These are phyloP conservation scores for Penicillium fuscoglaucum DNA, from an alignment of 2,329 filamentous ascomycete genomes.

Conservation along the genomic window DNA sequence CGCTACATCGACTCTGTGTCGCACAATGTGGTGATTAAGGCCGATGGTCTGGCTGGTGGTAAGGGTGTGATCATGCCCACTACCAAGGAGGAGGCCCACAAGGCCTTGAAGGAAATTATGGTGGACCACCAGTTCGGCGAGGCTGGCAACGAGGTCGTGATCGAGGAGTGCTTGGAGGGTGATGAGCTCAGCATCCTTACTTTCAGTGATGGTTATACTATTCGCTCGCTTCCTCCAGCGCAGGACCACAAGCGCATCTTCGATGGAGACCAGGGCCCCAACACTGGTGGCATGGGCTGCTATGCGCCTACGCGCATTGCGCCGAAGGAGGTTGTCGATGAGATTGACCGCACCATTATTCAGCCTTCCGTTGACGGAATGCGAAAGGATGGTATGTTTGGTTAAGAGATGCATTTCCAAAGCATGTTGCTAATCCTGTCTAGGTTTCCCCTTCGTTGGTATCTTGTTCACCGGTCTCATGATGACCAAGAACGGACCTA, in stretches of 20 bases:
- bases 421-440: background rate
- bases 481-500: conserved; percentile 79
- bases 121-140: conserved; percentile 79
- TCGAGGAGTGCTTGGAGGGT: conserved; percentile 89
- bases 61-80: conserved; percentile 92
- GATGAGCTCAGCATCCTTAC: conserved; percentile 90
- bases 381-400: conserved; percentile 70
- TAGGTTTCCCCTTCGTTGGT: conserved; percentile 46
- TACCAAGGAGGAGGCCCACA: conserved; percentile 77
- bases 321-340: conserved; percentile 70
- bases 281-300: conserved; percentile 97
- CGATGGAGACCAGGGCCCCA: conserved; percentile 85
- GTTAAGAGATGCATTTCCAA: conserved; percentile 73
- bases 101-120: conserved; percentile 87
- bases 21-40: conserved; percentile 88
- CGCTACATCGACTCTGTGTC: conserved; percentile 70
- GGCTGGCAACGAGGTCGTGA: conserved; percentile 87
- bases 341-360: conserved; percentile 79
- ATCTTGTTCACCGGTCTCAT: conserved; percentile 69
- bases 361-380: conserved; percentile 87
- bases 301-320: conserved; percentile 88
- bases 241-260: conserved; percentile 97
- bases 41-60: conserved; percentile 84
- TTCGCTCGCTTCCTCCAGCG: conserved; percentile 80
- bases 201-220: conserved; percentile 85